Conservation (phyloP, 108 stramenopile genomes). For the Parmales sp. region DNA sequence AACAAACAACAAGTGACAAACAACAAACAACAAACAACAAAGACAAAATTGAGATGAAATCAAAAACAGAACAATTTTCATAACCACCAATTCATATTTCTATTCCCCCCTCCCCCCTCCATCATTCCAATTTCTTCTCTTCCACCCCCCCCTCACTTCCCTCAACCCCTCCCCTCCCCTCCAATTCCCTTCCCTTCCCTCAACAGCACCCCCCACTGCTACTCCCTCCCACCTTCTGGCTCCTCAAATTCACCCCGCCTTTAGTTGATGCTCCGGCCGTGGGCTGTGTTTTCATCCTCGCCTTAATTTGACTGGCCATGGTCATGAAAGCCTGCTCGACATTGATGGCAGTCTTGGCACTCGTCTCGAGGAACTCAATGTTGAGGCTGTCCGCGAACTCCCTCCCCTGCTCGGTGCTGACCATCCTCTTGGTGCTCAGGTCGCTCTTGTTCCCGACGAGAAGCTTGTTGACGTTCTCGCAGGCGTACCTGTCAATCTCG, state of each 20-base stretch:
- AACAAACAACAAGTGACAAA: too few species aligned
- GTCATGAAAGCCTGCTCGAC: conserved; percentile 98
- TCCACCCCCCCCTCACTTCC: too few species aligned
- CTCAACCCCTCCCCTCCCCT: too few species aligned
- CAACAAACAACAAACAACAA: too few species aligned
- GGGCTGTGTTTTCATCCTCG: conserved; percentile 87
- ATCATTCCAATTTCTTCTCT: too few species aligned
- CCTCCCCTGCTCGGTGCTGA: conserved; percentile 90
- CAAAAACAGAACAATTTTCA: too few species aligned
- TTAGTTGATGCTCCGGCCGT: conserved; percentile 50
- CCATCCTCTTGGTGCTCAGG: conserved; percentile 72
- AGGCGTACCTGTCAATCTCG: conserved; percentile 97
- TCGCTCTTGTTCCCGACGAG: conserved; percentile 99
- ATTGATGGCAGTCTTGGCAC: conserved; percentile 93
- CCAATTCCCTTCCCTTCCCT: neutral
- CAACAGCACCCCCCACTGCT: conserved; percentile 5
- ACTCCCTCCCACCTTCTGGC: conserved; percentile 44
- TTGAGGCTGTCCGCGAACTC: conserved; percentile 95
- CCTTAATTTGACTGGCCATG: conserved; percentile 97
- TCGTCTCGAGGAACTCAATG: conserved; percentile 98
- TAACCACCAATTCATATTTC: too few species aligned
- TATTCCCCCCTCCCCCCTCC: too few species aligned
- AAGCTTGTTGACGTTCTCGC: conserved; percentile 97
- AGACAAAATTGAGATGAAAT: too few species aligned
- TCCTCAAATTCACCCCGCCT: conserved; percentile 58